These are phyloP conservation scores for Plasmodium fragile DNA, from an alignment of 169 alveolate species.

Conservation along the genomic window DNA sequence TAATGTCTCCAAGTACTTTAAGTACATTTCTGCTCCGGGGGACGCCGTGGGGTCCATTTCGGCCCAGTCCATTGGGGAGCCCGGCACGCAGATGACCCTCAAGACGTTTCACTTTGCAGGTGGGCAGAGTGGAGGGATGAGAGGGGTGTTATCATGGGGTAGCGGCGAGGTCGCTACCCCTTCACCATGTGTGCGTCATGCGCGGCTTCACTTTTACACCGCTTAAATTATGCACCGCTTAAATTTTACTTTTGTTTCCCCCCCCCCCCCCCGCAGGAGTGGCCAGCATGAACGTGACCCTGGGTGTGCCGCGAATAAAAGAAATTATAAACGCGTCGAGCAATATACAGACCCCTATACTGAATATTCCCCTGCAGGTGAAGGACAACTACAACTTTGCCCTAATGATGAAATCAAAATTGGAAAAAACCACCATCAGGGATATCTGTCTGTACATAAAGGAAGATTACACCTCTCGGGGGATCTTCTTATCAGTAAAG, in stretches of 20 bases:
- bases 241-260: not conserved
- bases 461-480: constrained; percentile 93
- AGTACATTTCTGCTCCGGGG: constrained; percentile 97
- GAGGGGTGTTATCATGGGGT: too few species aligned
- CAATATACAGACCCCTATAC: constrained; percentile 96
- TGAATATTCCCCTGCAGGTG: constrained; percentile 89
- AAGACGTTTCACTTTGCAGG: constrained; percentile 99
- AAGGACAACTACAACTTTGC: constrained; percentile 86
- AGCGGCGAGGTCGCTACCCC: too few species aligned
- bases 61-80: constrained; percentile 99
- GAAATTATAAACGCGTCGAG: constrained; percentile 98
- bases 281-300: constrained; percentile 98
- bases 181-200: too few species aligned
- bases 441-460: constrained; percentile 90
- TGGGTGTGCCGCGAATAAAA: constrained; percentile 99
- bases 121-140: not conserved
- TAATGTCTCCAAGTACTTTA: constrained; percentile 93
- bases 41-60: constrained; percentile 99
- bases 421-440: constrained; percentile 91
- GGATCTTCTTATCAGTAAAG: constrained; percentile 91
- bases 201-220: not conserved
- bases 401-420: constrained; percentile 91
- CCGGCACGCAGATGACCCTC: constrained; percentile 99
- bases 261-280: constrained; percentile 86
- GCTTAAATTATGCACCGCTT: not conserved